These are phyloP conservation scores for Phytopythium ostracodes DNA, from an alignment of 352 stramenopile species.

Conservation along the genomic window DNA sequence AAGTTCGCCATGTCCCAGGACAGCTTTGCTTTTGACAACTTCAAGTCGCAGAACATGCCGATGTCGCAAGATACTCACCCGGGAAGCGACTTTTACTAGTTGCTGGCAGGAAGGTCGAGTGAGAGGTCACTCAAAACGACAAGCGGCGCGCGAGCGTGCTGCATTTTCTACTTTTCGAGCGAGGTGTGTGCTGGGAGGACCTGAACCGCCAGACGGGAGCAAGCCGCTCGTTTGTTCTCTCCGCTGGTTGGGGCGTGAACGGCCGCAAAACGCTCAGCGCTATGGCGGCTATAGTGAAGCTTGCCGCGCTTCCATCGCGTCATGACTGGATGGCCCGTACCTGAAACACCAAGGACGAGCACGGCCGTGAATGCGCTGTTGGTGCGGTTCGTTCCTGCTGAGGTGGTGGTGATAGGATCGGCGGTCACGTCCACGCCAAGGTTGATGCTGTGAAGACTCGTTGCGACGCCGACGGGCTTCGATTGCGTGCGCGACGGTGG, in stretches of 20 bases:
- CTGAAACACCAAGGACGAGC: too few species aligned
- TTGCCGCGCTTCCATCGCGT: not conserved
- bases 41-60: conserved; percentile 79
- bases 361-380: not conserved
- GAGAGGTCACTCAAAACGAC: not conserved
- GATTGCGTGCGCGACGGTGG: not conserved
- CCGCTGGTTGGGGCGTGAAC: not conserved
- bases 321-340: not conserved
- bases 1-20: conserved; percentile 87
- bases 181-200: not conserved
- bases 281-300: not conserved
- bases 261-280: not conserved
- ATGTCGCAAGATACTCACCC: conserved; percentile 75
- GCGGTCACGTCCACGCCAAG: not conserved
- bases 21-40: conserved; percentile 71
- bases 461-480: not conserved
- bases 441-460: not conserved
- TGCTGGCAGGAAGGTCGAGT: not conserved
- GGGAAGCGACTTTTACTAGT: conserved; percentile 71
- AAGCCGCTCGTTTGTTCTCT: not conserved
- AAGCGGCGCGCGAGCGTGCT: not conserved
- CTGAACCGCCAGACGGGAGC: not conserved
- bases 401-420: too few species aligned
- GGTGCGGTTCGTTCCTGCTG: not conserved
- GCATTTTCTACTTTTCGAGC: not conserved